Conservation (phyloP, 2,329 filamentous ascomycete genomes). For the Calonectria montana region DNA sequence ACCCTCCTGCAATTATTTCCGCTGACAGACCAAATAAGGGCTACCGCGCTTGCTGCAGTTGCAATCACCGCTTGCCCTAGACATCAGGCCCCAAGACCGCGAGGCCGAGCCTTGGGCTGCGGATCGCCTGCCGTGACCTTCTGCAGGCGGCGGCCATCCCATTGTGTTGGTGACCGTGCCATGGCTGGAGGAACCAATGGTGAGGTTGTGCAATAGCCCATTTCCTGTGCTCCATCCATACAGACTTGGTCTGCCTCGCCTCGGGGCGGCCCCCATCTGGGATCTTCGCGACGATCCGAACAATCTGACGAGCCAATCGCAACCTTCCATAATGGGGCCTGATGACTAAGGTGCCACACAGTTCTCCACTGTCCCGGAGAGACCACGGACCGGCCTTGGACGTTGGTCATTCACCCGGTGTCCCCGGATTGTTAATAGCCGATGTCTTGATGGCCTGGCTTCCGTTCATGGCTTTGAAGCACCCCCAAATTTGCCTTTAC, state of each 20-base stretch:
- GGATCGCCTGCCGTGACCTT: not conserved
- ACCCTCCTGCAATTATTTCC: slow-evolving; percentile 23
- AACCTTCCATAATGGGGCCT: slow-evolving; percentile 35
- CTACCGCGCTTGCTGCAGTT: not conserved
- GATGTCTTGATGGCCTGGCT: not conserved
- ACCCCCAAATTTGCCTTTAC: not conserved
- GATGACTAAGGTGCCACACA: slow-evolving; percentile 38
- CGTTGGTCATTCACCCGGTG: slow-evolving; percentile 9
- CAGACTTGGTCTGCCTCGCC: slow-evolving; percentile 26
- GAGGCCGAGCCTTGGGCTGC: slow-evolving; percentile 3
- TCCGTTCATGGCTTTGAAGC: slow-evolving; percentile 12
- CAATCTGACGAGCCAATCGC: slow-evolving; percentile 49
- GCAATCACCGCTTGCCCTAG: not conserved
- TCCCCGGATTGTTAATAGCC: slow-evolving; percentile 8
- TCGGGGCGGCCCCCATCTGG: slow-evolving; percentile 40
- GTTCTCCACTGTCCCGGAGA: slow-evolving; percentile 14
- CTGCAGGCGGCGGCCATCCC: slow-evolving; percentile 24
- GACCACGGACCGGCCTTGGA: not conserved
- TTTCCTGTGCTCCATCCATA: not conserved
- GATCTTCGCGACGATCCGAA: slow-evolving; percentile 44
- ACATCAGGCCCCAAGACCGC: not conserved
- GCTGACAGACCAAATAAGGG: not conserved
- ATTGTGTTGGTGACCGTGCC: slow-evolving; percentile 20
- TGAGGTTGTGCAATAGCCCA: slow-evolving; percentile 24
- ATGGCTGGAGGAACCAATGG: slow-evolving; percentile 33